Percentiles rank a stretch among this genome's conserved stretches.
These are phyloP conservation scores for Pascua guehoae DNA, from an alignment of 1,284 basidiomycete species.

Conservation along the genomic window DNA sequence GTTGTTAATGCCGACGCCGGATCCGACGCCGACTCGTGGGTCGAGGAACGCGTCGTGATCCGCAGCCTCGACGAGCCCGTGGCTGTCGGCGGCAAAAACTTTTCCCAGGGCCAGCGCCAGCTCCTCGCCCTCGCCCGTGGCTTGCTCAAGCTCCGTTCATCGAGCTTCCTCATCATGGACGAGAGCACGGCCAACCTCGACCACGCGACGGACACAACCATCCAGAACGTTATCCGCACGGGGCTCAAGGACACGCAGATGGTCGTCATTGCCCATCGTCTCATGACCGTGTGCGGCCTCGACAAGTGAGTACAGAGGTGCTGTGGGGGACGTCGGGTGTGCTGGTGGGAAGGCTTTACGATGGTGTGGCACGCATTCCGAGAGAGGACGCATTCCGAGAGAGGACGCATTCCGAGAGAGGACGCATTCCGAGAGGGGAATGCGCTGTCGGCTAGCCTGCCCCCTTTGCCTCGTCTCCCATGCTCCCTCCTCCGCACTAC, in stretches of 20 bases:
- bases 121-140: slow-evolving; percentile 56
- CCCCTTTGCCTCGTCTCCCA: too few species aligned
- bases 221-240: slow-evolving; percentile 51
- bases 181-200: slow-evolving; percentile 55
- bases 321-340: not conserved
- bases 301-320: slow-evolving; percentile 39
- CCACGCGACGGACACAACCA: slow-evolving; percentile 50
- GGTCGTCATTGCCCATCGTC: slow-evolving; percentile 53
- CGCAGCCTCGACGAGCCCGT: slow-evolving; percentile 53
- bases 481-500: too few species aligned
- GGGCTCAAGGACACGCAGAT: slow-evolving; percentile 48
- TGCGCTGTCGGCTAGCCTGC: too few species aligned
- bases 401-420: not conserved
- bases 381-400: not conserved
- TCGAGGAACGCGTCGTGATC: slow-evolving; percentile 50
- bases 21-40: slow-evolving; percentile 6
- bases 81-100: slow-evolving; percentile 52
- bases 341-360: not conserved
- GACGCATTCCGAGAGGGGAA: not conserved
- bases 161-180: slow-evolving; percentile 56
- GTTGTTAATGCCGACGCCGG: not conserved
- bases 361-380: not conserved
- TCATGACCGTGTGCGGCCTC: slow-evolving; percentile 53
- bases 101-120: slow-evolving; percentile 54
- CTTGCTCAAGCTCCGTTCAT: slow-evolving; percentile 52